Evolutionary conservation across 2,329 filamentous ascomycete species (phyloP).

Genomic region (Penicillium frequentans): DNA sequence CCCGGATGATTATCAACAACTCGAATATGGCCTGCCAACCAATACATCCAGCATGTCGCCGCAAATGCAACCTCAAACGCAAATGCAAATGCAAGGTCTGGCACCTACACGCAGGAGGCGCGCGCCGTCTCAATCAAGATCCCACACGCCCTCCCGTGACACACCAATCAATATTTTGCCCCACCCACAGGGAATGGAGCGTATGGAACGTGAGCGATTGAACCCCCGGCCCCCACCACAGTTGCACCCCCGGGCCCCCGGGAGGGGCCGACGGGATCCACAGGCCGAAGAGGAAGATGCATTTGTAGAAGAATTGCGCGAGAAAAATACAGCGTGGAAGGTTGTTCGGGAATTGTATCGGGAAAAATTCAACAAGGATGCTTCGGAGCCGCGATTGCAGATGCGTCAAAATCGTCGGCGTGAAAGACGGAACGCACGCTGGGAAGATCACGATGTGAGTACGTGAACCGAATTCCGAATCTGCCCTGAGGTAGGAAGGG

Average conservation of each 20-base stretch:
- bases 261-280: constrained; percentile 36
- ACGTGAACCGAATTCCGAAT: constrained; percentile 26
- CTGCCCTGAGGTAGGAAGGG: not conserved
- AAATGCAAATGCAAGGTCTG: constrained; percentile 7
- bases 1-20: constrained; percentile 13
- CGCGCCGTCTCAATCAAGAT: constrained; percentile 13
- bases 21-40: not conserved
- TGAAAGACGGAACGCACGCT: constrained; percentile 35
- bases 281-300: constrained; percentile 42
- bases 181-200: constrained; percentile 40
- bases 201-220: constrained; percentile 38
- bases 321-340: constrained; percentile 41
- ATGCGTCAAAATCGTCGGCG: constrained; percentile 43
- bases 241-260: constrained; percentile 30
- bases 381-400: constrained; percentile 41
- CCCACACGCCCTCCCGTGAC: constrained; percentile 22
- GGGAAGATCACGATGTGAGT: constrained; percentile 48
- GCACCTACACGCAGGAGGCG: constrained; percentile 26
- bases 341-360: constrained; percentile 38
- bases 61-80: not conserved
- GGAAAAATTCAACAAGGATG: constrained; percentile 38
- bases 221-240: constrained; percentile 26
- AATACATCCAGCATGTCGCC: constrained; percentile 23
- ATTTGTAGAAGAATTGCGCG: constrained; percentile 38
- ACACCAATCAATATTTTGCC: constrained; percentile 40